Conservation (phyloP, 2,329 filamentous ascomycete species). For the Camillea tinctor region DNA sequence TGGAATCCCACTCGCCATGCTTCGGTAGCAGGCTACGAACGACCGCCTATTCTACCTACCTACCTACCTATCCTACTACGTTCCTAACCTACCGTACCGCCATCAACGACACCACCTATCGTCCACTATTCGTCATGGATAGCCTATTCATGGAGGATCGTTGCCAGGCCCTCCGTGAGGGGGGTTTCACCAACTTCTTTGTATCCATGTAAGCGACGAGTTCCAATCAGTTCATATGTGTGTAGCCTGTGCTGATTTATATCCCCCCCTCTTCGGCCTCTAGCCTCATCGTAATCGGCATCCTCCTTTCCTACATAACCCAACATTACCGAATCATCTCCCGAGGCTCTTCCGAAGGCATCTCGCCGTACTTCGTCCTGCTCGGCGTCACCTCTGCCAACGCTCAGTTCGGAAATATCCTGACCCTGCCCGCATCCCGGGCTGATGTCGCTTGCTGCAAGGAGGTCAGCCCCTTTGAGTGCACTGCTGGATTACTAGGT, state of each 20-base stretch:
- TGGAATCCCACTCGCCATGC: slow-evolving; percentile 12
- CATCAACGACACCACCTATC: slow-evolving; percentile 1
- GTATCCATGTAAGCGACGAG: slow-evolving; percentile 50
- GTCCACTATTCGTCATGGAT: slow-evolving; percentile 30
- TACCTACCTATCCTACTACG: too few species aligned
- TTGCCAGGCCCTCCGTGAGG: slow-evolving; percentile 53
- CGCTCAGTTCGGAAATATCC: slow-evolving; percentile 86
- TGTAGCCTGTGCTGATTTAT: slow-evolving; percentile 24
- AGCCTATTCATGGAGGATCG: slow-evolving; percentile 33
- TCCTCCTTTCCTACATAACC: slow-evolving; percentile 89
- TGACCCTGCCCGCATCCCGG: slow-evolving; percentile 80
- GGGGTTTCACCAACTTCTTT: slow-evolving; percentile 54
- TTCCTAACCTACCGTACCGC: too few species aligned
- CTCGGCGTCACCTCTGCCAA: slow-evolving; percentile 90
- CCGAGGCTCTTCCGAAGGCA: slow-evolving; percentile 83
- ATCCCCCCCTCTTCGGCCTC: background rate
- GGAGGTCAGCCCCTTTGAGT: slow-evolving; percentile 77
- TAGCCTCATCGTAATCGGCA: slow-evolving; percentile 77
- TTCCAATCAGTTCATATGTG: background rate
- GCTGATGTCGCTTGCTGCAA: slow-evolving; percentile 84
- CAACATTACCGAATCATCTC: slow-evolving; percentile 91
- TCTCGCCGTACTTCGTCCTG: slow-evolving; percentile 92
- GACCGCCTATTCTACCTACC: slow-evolving; percentile 9
- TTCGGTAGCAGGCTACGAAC: slow-evolving; percentile 14
- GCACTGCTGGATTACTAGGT: slow-evolving; percentile 79